phyloP scores from a whole-genome alignment of 1,139 yeast species.

The Protomyces inundatus region DNA sequence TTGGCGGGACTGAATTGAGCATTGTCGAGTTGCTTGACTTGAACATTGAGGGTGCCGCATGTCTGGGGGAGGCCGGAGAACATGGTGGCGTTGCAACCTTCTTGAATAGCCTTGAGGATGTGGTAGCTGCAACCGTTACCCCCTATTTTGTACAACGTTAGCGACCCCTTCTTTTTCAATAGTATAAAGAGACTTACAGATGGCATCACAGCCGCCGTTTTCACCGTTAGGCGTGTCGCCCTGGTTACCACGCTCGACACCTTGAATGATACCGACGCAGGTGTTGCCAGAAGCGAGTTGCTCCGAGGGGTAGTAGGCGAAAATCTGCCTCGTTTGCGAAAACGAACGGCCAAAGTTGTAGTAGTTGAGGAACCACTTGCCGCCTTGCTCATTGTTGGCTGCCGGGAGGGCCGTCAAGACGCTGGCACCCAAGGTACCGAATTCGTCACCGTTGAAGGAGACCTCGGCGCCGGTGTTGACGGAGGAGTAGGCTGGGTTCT shows the following conservation, averaged over 20 bases:
- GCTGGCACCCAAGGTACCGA: constrained; percentile 11
- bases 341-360: constrained; percentile 23
- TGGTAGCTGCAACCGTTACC: constrained; percentile 21
- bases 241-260: constrained; percentile 13
- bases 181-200: background rate
- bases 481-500: constrained; percentile 11
- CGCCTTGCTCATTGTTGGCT: constrained; percentile 4
- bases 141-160: background rate
- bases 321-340: constrained; percentile 12
- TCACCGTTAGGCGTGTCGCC: constrained; percentile 21
- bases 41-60: constrained; percentile 25
- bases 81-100: constrained; percentile 24
- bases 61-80: constrained; percentile 22
- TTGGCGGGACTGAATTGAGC: constrained; percentile 21
- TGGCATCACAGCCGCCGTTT: constrained; percentile 22
- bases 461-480: constrained; percentile 12
- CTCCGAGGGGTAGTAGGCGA: constrained; percentile 22
- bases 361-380: constrained; percentile 24
- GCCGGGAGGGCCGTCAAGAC: constrained; percentile 20
- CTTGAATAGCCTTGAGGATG: constrained; percentile 19
- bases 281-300: constrained; percentile 17
- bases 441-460: constrained; percentile 23
- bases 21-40: constrained; percentile 7
- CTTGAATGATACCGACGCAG: constrained; percentile 22
- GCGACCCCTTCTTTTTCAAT: background rate